A percentile compares a stretch with the other conserved stretches of the same genome.
Evolutionary conservation across 805 yeast species (phyloP).

Genomic region (Wickerhamiella spandovensis): DNA sequence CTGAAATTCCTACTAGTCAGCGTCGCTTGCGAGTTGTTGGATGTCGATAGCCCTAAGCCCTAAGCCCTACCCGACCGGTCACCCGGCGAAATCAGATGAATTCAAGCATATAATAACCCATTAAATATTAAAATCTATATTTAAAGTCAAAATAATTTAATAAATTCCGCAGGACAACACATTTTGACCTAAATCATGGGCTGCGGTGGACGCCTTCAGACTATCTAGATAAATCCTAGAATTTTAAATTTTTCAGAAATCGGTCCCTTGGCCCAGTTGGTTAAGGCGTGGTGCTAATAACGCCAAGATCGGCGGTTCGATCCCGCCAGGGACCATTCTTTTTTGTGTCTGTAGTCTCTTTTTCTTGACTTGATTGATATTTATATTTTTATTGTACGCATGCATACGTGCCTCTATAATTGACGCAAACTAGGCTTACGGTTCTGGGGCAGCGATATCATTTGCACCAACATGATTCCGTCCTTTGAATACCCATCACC

Average conservation of each 20-base stretch:
- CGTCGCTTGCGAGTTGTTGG: not conserved
- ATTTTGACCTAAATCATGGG: too few species aligned
- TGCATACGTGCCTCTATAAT: too few species aligned
- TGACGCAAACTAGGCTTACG: too few species aligned
- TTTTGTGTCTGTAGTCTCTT: constrained; percentile 3
- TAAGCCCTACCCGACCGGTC: not conserved
- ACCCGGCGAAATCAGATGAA: not conserved
- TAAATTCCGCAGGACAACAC: too few species aligned
- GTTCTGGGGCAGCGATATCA: too few species aligned
- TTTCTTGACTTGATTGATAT: not conserved
- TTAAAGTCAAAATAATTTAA: too few species aligned
- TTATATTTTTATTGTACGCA: too few species aligned
- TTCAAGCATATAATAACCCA: not conserved
- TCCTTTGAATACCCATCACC: constrained; percentile 7
- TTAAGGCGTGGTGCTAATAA: constrained; percentile 48
- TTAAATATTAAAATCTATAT: too few species aligned
- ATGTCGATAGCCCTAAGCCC: constrained; percentile 1
- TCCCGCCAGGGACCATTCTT: constrained; percentile 24
- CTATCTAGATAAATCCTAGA: not conserved
- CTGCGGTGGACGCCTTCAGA: too few species aligned
- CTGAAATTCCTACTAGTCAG: not conserved
- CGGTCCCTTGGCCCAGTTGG: constrained; percentile 49
- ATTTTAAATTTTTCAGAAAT: not conserved
- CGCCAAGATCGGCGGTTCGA: constrained; percentile 40
- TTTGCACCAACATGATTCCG: constrained; percentile 14